phyloP scores from a whole-genome alignment of 495 filamentous ascomycete species.

The Patellaria atrata region DNA sequence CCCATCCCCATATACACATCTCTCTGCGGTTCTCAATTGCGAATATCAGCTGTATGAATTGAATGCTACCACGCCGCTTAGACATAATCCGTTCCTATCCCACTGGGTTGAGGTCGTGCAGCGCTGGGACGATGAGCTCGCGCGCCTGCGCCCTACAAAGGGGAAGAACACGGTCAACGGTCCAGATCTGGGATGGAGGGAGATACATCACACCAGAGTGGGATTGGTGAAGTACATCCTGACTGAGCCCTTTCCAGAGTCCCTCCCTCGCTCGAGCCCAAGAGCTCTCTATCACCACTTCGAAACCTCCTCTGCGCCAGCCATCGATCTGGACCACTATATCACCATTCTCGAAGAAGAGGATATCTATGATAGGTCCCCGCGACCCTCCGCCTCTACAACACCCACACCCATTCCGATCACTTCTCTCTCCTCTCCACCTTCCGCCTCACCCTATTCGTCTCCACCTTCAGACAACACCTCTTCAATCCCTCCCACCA shows the following conservation, averaged over 20 bases:
- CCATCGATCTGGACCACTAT: conserved; percentile 10
- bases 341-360: conserved; percentile 23
- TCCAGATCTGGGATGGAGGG: neutral
- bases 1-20: conserved; percentile 3
- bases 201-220: conserved; percentile 1
- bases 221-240: conserved; percentile 8
- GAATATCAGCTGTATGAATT: conserved; percentile 19
- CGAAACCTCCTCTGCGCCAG: neutral
- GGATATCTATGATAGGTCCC: conserved; percentile 18
- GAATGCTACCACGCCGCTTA: conserved; percentile 15
- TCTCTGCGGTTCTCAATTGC: conserved; percentile 17
- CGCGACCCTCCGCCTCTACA: neutral
- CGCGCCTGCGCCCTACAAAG: neutral
- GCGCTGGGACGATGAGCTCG: conserved; percentile 8
- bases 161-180: neutral
- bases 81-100: conserved; percentile 28
- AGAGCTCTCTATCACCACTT: neutral
- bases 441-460: neutral
- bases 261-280: neutral
- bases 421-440: neutral
- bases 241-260: conserved; percentile 5
- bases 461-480: neutral
- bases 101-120: conserved; percentile 31
- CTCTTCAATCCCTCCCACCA: neutral
- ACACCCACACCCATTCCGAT: neutral